phyloP scores from a whole-genome alignment of 2,329 filamentous ascomycete genomes.

The Penicillium crustosum region DNA sequence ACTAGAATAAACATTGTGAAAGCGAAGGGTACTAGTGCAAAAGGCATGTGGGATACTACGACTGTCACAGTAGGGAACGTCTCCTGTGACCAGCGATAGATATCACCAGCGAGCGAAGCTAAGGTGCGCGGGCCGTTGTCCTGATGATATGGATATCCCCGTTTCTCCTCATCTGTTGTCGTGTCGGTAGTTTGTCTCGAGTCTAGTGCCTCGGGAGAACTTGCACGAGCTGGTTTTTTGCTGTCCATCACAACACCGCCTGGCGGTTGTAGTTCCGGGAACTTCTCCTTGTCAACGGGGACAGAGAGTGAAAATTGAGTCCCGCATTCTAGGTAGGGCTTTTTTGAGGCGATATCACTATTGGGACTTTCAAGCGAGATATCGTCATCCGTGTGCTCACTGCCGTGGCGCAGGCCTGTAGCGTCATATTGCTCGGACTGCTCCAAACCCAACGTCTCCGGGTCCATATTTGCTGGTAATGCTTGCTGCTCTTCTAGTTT shows the following conservation, averaged over 20 bases:
- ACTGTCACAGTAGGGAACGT: conserved; percentile 70
- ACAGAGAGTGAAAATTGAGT: conserved; percentile 7
- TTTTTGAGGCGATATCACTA: not conserved
- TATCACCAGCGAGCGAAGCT: conserved; percentile 48
- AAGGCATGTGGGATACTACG: conserved; percentile 65
- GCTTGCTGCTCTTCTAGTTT: conserved; percentile 13
- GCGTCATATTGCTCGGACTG: not conserved
- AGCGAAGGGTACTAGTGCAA: conserved; percentile 68
- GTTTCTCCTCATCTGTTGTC: conserved; percentile 35
- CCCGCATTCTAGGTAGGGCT: not conserved
- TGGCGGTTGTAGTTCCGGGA: conserved; percentile 3
- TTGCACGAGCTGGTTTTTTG: not conserved
- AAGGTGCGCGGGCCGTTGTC: conserved; percentile 49
- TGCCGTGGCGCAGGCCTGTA: not conserved
- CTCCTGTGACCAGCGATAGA: conserved; percentile 62
- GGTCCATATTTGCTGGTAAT: not conserved
- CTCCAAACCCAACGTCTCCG: not conserved
- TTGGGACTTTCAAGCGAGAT: not conserved
- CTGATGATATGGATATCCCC: conserved; percentile 4
- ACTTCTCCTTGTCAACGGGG: conserved; percentile 11
- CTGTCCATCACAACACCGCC: not conserved
- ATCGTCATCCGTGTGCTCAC: not conserved
- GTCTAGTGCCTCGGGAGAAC: conserved; percentile 6
- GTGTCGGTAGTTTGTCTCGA: conserved; percentile 1
- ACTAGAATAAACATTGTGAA: conserved; percentile 75